Evolutionary conservation across 2,329 filamentous ascomycete species (phyloP), one percentile per base, ranked within the genome.

Genomic region (Zymoseptoria brevis): DNA sequence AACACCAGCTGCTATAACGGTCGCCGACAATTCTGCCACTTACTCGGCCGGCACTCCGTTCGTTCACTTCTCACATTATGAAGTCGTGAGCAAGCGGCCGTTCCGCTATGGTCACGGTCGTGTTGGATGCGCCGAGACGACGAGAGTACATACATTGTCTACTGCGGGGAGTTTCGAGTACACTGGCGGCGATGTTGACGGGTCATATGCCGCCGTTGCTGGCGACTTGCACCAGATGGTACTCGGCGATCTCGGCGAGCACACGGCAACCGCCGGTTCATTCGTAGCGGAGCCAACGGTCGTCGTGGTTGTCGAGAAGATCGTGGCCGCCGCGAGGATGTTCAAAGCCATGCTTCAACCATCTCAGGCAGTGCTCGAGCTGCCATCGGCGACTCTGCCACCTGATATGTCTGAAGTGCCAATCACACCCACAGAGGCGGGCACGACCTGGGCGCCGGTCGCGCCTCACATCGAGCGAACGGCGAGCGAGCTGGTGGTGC

Each of bases 41-140:
- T 66, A 64, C 54, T 59, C 65, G 8, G 62, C 69, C 65, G 51
- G 69, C 16, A 76, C 75, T 0, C 74, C 76, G 0, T 75, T 77
- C 52, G 71, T 77, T 6, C 74, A 76, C 60, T 76, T 78, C 62
- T 74, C 72, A 19, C 67, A 68, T 4, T 78, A 77, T 59, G 75
- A 78, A 58, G 68, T 78, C n/a, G 72, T 75, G 54, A 71, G 60
- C 26, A 68, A 68, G 45, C 58, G 64, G n/a, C 62, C 64, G 3
- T 65, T 65, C 13, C 67, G 63, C 5, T 52, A 63, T 19, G 54
- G 57, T 9, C 66, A 73, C 57, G 72, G 74, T 8, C 66, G 63
- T 8, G 56, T 69, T 2, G 65, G 54, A 2, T 74, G 71, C 59
- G 67, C 61, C 9, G 71, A 71, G 49, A 65, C 59, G 0, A 76